phyloP scores from a whole-genome alignment of 2,329 filamentous ascomycete species.

The Rhytidhysteron rufulum region DNA sequence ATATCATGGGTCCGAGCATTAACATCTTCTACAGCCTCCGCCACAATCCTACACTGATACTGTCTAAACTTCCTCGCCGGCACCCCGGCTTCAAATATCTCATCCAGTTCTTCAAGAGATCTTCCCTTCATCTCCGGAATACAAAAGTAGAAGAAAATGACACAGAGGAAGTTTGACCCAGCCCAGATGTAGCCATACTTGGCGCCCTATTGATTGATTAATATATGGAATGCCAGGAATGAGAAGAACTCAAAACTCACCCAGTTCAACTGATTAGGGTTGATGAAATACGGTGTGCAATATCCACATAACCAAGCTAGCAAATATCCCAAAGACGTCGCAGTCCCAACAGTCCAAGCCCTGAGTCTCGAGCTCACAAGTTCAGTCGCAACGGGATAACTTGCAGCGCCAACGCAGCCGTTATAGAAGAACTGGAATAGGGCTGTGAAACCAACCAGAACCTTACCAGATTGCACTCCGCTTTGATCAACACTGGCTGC shows the following conservation, averaged over 20 bases:
- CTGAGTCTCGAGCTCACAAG: conserved; percentile 29
- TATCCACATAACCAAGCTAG: conserved; percentile 35
- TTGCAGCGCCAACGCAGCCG: conserved; percentile 28
- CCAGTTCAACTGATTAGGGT: conserved; percentile 34
- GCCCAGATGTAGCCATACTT: conserved; percentile 24
- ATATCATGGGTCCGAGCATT: background rate
- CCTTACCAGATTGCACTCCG: conserved; percentile 18
- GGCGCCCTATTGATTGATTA: conserved; percentile 12
- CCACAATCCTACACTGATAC: conserved; percentile 19
- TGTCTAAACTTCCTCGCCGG: conserved; percentile 17
- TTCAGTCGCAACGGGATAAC: conserved; percentile 27
- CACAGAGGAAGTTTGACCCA: conserved; percentile 40
- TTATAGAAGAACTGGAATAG: conserved; percentile 36
- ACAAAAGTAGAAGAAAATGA: conserved; percentile 58
- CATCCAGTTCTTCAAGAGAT: conserved; percentile 24
- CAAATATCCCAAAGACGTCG: conserved; percentile 31
- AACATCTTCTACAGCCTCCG: conserved; percentile 15
- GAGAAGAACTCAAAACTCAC: conserved; percentile 11
- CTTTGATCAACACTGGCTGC: conserved; percentile 20
- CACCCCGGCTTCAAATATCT: conserved; percentile 23
- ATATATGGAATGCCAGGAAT: background rate
- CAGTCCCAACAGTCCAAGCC: conserved; percentile 33
- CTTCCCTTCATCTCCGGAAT: conserved; percentile 48
- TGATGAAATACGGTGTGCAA: conserved; percentile 39
- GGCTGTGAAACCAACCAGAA: conserved; percentile 31